Base-by-base conservation (phyloP, 139 green algal genomes). In the Desmodesmus armatus region DNA sequence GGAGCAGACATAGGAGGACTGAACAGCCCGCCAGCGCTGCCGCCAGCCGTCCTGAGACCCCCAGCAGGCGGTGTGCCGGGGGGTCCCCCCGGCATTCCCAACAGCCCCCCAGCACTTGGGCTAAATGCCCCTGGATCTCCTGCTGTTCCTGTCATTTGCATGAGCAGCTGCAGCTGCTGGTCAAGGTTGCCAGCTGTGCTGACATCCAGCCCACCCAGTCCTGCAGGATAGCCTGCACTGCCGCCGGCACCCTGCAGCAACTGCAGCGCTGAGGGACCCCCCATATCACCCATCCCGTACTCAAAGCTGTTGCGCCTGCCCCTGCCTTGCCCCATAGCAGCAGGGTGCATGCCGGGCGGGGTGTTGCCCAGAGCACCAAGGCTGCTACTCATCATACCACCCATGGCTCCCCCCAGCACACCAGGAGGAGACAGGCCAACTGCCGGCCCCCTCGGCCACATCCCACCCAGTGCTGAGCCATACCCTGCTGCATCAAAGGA, bases 401-500 rank as follows among this genome's bases (percentile, higher is more conserved):
- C 74, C n/a, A n/a, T n/a, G n/a, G n/a, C n/a, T n/a, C n/a, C n/a
- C n/a, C n/a, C n/a, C n/a, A n/a, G n/a, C n/a, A n/a, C n/a, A n/a
- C n/a, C n/a, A n/a, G n/a, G n/a, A n/a, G n/a, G n/a, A n/a, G n/a
- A n/a, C n/a, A n/a, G n/a, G n/a, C n/a, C n/a, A n/a, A n/a, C n/a
- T n/a, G n/a, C n/a, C n/a, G n/a, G n/a, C n/a, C n/a, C n/a, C n/a
- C n/a, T n/a, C n/a, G n/a, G n/a, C n/a, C n/a, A n/a, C n/a, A n/a
- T n/a, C n/a, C n/a, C n/a, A n/a, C 9, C 47, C 49, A 27, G 72
- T 43, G 44, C 47, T 25, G 44, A 35, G 41, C 29, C 44, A n/a
- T 33, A 35, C 35, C 66, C 35, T 74, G 66, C 66, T 44, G 66
- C 35, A 17, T 84, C 78, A 65, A 84, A 77, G 5, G 78, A 84